Percentiles rank a stretch among this genome's conserved stretches.
Evolutionary conservation across 2,329 filamentous ascomycete genomes (phyloP).

Genomic region (Sarocladium brachiariae): DNA sequence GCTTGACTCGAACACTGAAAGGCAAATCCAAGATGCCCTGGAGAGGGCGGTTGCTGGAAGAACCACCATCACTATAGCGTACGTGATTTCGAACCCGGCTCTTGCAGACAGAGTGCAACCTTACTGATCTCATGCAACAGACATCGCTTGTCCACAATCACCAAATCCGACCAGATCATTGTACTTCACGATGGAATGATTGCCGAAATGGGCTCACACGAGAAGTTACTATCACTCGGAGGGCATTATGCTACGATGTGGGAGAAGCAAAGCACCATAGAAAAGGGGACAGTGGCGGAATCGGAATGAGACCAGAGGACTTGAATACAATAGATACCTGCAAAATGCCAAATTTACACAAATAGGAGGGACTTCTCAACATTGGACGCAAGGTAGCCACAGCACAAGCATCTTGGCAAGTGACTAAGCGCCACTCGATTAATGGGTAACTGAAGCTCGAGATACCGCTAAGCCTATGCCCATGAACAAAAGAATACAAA

Average conservation of each 20-base stretch:
- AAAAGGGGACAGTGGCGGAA: constrained; percentile 27
- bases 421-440: too few relatives aligned
- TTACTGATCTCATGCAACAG: constrained; percentile 19
- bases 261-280: constrained; percentile 40
- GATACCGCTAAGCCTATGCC: too few relatives aligned
- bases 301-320: constrained; percentile 16
- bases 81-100: constrained; percentile 15
- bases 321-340: not conserved
- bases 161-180: constrained; percentile 46
- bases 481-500: too few relatives aligned
- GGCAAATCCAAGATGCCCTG: constrained; percentile 49
- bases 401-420: too few relatives aligned
- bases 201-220: constrained; percentile 43
- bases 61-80: constrained; percentile 47
- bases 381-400: too few relatives aligned
- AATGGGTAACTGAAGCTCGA: too few relatives aligned
- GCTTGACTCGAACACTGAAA: constrained; percentile 55
- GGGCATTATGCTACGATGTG: constrained; percentile 47
- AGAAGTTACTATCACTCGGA: constrained; percentile 34
- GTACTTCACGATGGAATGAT: constrained; percentile 46
- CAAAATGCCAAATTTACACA: too few relatives aligned
- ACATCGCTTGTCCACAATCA: constrained; percentile 52
- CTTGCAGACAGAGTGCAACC: not conserved
- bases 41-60: constrained; percentile 38
- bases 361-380: too few relatives aligned